Base-by-base conservation (phyloP, 192 early-diverging fungal species). In the Geranomyces variabilis region DNA sequence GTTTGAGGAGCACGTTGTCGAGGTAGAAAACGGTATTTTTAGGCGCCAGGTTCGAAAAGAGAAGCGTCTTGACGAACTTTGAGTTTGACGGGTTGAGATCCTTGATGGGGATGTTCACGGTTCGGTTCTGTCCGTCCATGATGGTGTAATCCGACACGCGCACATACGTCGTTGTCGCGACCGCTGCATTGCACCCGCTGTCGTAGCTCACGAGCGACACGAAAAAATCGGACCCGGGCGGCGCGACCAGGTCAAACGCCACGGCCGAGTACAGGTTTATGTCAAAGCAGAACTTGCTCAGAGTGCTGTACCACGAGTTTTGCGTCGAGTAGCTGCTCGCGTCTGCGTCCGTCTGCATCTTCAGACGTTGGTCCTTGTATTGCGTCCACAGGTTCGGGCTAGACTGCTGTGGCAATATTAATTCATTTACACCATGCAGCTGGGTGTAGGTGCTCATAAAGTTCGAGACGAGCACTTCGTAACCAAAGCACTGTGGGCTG, bases 401-500 rank as follows among this genome's bases (percentile, higher is more conserved):
- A 6, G 58, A 4, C 29, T 60, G 15, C 9, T 6, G 6, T 7
- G 6, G 9, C 21, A 60, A 29, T 5, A 60, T 60, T 7, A 60
- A 26, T 9, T 60, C 58, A 34, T 60, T 60, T 17, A 60, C 58
- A 7, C 17, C 7, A 8, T 33, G 24, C 3, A 17, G 2, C 31
- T 60, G 28, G 21, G 8, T 60, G 58, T 60, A 60, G 5, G 8
- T 34, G 58, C 29, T 33, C 58, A 60, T 60, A 19, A 60, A 60
- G 29, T 26, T 34, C 19, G 58, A 19, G 15, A 60, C 58, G 7
- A 60, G 58, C 9, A 60, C 58, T 34, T 60, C 12, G 29, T 60
- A 60, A 8, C 29, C 58, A 2, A 60, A 7, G 31, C 58, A 60
- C 31, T 60, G 5, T 9, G 58, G 17, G 51, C 24, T 53, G 51